Evolutionary conservation across 805 yeast genomes (phyloP), one percentile per base, ranked within the genome.

Genomic region (Candida namnaoensis): DNA sequence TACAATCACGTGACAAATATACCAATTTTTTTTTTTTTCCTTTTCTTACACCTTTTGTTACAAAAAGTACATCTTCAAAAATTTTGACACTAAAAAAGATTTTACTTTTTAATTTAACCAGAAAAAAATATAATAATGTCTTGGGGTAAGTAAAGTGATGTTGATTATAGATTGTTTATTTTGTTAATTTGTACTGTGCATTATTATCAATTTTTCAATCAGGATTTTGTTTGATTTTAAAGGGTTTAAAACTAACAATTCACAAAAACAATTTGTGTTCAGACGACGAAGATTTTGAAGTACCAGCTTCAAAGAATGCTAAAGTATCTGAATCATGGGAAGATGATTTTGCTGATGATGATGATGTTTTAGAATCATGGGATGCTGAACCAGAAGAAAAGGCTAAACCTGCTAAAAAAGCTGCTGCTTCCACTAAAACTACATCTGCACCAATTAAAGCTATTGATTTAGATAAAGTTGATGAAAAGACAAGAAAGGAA

Each of bases 251-350:
- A 37, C 38, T 37, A 37, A 37, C 38, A 36, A 7, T 26, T 26
- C 8, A 6, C 8, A 7, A 26, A 26, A 7, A 7, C 28, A 8
- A 26, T 26, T 26, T 26, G 8, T 30, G 10, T n/a, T 19, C 33
- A 56, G 96, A 88, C 75, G 95, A 88, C 78, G 96, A 88, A 68
- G 95, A 85, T 57, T 83, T 86, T 60, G 91, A 80, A 43, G 78
- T 82, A 47, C 78, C 88, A 35, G 63, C 78, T 37, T 55, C 69
- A 24, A 64, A 61, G 36, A 73, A 62, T 39, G 69, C 72, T 38
- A 74, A 74, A 15, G 74, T 75, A 32, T 73, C 79, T 44, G 81
- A 77, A 38, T 77, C 86, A 34, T 86, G 95, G 87, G 95, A 88
- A 61, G 93, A 82, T 47, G 90, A 80, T 47, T 63, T 66, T 44